These are phyloP conservation scores for Hemileccinum rubropunctum DNA, from an alignment of 768 basidiomycete genomes.

Conservation along the genomic window DNA sequence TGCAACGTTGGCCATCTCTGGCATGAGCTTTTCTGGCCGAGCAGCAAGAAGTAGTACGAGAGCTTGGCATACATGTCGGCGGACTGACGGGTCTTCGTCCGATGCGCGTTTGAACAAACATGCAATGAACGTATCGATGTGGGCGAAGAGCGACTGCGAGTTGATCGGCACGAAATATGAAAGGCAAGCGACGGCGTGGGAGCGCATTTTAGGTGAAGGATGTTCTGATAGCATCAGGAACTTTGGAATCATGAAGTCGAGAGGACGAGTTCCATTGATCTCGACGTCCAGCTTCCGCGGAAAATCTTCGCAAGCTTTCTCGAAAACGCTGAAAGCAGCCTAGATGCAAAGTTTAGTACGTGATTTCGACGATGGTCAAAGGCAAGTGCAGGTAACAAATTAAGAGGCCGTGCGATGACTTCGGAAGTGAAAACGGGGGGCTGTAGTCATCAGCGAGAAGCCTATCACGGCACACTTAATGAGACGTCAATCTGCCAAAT, in stretches of 20 bases:
- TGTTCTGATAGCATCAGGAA: constrained; percentile 89
- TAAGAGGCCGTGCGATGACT: background rate
- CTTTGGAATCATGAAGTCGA: constrained; percentile 96
- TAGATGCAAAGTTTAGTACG: constrained; percentile 28
- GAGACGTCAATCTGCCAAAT: constrained; percentile 5
- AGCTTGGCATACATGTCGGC: constrained; percentile 93
- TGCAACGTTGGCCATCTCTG: constrained; percentile 91
- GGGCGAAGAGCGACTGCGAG: constrained; percentile 82
- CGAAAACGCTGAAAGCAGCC: constrained; percentile 92
- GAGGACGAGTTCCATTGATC: constrained; percentile 86
- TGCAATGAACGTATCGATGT: constrained; percentile 92
- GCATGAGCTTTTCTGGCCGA: constrained; percentile 94
- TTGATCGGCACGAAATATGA: constrained; percentile 90
- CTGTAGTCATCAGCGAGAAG: background rate
- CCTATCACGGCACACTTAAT: constrained; percentile 6
- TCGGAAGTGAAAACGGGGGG: constrained; percentile 1
- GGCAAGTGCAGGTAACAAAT: background rate
- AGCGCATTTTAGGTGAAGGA: constrained; percentile 82
- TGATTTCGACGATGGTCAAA: constrained; percentile 1
- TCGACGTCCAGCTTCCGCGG: constrained; percentile 94
- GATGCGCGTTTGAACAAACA: constrained; percentile 93
- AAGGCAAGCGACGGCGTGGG: constrained; percentile 90
- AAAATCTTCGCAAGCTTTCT: constrained; percentile 96
- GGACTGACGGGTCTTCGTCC: constrained; percentile 90
- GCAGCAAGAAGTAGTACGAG: constrained; percentile 90